Evolutionary conservation across 768 basidiomycete genomes (phyloP), one percentile per base, ranked within the genome.

Genomic region (Boletales sp.): DNA sequence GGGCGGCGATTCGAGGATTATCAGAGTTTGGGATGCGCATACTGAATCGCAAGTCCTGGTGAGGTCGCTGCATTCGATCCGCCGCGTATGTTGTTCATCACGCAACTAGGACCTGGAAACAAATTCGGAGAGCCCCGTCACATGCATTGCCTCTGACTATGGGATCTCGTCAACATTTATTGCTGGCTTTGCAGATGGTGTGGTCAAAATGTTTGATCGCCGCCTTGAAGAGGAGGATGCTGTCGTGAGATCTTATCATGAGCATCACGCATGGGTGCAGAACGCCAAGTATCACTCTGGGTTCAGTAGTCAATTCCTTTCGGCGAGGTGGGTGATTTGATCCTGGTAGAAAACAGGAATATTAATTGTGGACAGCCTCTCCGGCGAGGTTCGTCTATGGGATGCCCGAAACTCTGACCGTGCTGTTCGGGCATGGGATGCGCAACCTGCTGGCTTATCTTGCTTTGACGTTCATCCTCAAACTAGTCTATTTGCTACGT

Each of bases 11-110:
- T 87, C 91, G 34, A 82, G 84, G 50, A 83, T 86, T 35, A 87
- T 99, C 53, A 80, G 92, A 51, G 77, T 94, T 5, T 99, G 97
- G 97, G 94, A 99, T 65, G 95, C 94, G 9, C 86, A 90, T 56
- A 87, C 88, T 2, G 97, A 98, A 66, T 82, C 77, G 21, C 81
- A 83, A 49, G 73, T 85, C 39, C 65, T 86, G 72, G 90, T 93
- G 58, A 55, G 83, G 67, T 32, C 14, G 19, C 8, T 19, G 21
- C 46, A 12, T 42, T 36, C 35, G n/a, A 48, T 18, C 29, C 6
- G 34, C 18, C 9, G 17, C 8, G 2, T 30, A 10, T 19, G 4
- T 35, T 7, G 13, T 44, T 55, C 19, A 58, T 41, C 36, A 30
- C 38, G 36, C 40, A 17, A 48, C 18, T 8, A 97, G 95, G 92